Evolutionary conservation across 2,329 filamentous ascomycete genomes (phyloP).

Genomic region (Orbilia blumenaviensis): DNA sequence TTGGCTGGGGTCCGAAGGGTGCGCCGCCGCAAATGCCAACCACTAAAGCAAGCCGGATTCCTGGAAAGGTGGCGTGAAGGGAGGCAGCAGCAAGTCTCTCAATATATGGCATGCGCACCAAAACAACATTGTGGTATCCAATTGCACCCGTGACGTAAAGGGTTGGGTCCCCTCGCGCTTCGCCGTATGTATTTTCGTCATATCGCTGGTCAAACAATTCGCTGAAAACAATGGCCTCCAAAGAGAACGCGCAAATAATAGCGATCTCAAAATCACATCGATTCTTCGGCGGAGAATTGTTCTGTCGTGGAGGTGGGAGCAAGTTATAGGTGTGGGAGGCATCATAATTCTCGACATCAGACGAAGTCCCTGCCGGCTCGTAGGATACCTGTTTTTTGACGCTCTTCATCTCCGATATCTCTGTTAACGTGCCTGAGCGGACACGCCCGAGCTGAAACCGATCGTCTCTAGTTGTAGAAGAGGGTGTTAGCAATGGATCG

Average conservation of each 20-base stretch:
- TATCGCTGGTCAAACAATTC: slow-evolving; percentile 2
- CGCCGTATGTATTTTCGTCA: slow-evolving; percentile 50
- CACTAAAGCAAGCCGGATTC: slow-evolving; percentile 55
- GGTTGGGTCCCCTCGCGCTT: slow-evolving; percentile 58
- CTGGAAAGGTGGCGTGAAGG: slow-evolving; percentile 51
- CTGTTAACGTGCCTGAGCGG: background rate
- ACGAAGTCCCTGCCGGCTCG: background rate
- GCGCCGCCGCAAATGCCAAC: slow-evolving; percentile 41
- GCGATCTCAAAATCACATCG: background rate
- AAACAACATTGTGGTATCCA: slow-evolving; percentile 58
- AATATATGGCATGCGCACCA: slow-evolving; percentile 58
- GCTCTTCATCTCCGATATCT: background rate
- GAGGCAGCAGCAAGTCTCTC: slow-evolving; percentile 57
- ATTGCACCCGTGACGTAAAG: slow-evolving; percentile 58
- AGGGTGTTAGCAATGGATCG: background rate
- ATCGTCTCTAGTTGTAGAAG: background rate
- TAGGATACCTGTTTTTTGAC: background rate
- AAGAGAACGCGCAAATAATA: background rate
- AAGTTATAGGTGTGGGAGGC: background rate
- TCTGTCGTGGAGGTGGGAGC: background rate
- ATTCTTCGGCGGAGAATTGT: background rate
- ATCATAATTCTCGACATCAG: background rate
- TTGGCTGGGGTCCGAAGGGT: slow-evolving; percentile 8
- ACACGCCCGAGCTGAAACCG: background rate
- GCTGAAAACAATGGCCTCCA: background rate